A percentile compares a stretch with the other conserved stretches of the same genome.
Evolutionary conservation across 2,329 filamentous ascomycete species (phyloP).

Genomic region (Xylariaceae sp.): DNA sequence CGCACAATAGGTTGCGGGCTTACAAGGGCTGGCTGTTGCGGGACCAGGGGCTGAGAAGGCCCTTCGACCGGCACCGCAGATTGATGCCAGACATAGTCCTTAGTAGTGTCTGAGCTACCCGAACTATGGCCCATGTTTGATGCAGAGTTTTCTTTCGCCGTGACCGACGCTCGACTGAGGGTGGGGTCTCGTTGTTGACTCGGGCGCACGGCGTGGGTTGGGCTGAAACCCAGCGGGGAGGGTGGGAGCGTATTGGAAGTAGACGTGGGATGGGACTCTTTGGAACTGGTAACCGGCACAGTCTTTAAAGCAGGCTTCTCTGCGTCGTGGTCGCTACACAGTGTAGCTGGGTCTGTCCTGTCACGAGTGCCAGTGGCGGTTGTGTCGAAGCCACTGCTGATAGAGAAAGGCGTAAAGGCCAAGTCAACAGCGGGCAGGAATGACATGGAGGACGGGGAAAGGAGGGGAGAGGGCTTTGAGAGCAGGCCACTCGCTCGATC

Average conservation of each 20-base stretch:
- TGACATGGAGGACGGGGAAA: constrained; percentile 33
- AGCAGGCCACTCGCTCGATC: constrained; percentile 26
- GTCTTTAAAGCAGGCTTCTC: constrained; percentile 17
- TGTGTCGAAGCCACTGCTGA: constrained; percentile 28
- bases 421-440: constrained; percentile 28
- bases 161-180: constrained; percentile 1
- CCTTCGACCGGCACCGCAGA: constrained; percentile 13
- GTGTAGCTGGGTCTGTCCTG: constrained; percentile 3
- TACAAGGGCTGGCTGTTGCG: constrained; percentile 25
- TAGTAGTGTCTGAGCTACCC: constrained; percentile 15
- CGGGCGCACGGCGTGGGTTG: constrained; percentile 7
- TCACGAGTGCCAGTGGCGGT: background rate
- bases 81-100: background rate
- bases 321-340: constrained; percentile 10
- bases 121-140: constrained; percentile 9
- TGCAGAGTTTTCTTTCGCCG: constrained; percentile 17
- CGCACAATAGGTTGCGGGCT: constrained; percentile 44
- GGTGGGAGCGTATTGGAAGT: constrained; percentile 26
- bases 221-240: constrained; percentile 21
- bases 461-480: constrained; percentile 27
- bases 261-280: constrained; percentile 33
- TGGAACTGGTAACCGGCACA: constrained; percentile 25
- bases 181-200: constrained; percentile 11
- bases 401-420: constrained; percentile 33
- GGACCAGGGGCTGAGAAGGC: constrained; percentile 12